Percentiles rank a stretch among this genome's conserved stretches.
Evolutionary conservation across 2,329 filamentous ascomycete species (phyloP).

Genomic region (Tolypocladium pustulatum): DNA sequence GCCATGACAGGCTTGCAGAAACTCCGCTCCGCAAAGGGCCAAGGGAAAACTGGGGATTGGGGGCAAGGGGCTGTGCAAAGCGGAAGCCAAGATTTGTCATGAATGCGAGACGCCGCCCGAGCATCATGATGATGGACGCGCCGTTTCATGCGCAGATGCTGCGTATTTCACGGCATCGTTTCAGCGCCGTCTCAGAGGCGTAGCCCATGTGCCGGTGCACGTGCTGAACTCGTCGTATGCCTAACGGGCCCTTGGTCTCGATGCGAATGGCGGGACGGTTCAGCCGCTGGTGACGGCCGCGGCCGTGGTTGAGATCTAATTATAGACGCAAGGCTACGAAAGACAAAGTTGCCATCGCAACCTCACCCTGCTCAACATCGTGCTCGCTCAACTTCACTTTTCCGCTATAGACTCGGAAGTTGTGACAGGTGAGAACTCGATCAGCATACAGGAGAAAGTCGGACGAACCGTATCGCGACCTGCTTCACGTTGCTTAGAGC

Average conservation of each 20-base stretch:
- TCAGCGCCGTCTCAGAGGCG: constrained; percentile 2
- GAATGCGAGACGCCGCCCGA: too few relatives aligned
- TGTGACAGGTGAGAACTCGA: too few relatives aligned
- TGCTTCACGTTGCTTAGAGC: too few relatives aligned
- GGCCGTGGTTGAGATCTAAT: neutral
- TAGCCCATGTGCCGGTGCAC: neutral
- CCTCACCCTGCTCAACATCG: too few relatives aligned
- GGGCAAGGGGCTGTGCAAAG: neutral
- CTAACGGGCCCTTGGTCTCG: too few relatives aligned
- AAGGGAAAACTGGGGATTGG: neutral
- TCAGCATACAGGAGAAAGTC: too few relatives aligned
- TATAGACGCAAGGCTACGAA: neutral
- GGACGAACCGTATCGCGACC: too few relatives aligned
- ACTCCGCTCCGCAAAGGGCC: neutral
- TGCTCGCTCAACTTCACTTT: too few relatives aligned
- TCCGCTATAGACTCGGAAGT: too few relatives aligned
- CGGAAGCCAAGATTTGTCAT: neutral
- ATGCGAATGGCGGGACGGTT: neutral
- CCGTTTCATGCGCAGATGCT: neutral
- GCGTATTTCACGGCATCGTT: neutral
- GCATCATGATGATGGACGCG: neutral
- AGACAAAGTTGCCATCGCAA: too few relatives aligned
- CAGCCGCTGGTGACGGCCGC: neutral
- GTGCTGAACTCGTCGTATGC: neutral
- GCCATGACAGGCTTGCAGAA: neutral